These are phyloP conservation scores for Globisporangium paroecandrum DNA, from an alignment of 352 stramenopile species.

Conservation along the genomic window DNA sequence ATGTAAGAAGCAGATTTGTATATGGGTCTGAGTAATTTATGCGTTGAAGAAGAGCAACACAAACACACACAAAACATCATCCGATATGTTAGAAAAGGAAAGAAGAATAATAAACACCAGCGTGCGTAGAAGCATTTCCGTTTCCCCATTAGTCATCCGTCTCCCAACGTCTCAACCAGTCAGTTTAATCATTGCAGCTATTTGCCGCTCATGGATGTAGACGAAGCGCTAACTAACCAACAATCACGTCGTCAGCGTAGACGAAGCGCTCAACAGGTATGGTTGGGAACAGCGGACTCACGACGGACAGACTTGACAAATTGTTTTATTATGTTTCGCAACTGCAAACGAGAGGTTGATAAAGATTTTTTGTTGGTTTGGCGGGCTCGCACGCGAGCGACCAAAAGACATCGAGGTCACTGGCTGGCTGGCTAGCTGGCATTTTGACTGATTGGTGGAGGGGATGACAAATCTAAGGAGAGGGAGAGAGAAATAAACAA, in stretches of 20 bases:
- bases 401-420: conserved; percentile 6
- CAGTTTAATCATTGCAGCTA: too few relatives aligned
- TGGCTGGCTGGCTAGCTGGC: neutral
- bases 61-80: conserved; percentile 6
- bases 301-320: conserved; percentile 1
- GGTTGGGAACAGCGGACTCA: neutral
- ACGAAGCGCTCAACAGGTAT: neutral
- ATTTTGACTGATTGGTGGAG: neutral
- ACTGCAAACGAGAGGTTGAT: conserved; percentile 6
- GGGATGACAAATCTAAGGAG: conserved; percentile 13
- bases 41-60: conserved; percentile 7
- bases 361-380: conserved; percentile 9
- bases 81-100: neutral
- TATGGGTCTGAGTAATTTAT: conserved; percentile 11
- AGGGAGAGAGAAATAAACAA: conserved; percentile 8
- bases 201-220: too few relatives aligned
- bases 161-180: neutral
- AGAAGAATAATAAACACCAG: neutral
- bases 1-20: conserved; percentile 12
- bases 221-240: neutral
- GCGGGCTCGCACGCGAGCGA: too few relatives aligned
- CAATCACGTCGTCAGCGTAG: neutral
- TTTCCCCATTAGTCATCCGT: neutral
- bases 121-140: neutral
- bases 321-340: conserved; percentile 5